Conservation (phyloP, 306 rosid genomes). For the Heteromeles arbutifolia region DNA sequence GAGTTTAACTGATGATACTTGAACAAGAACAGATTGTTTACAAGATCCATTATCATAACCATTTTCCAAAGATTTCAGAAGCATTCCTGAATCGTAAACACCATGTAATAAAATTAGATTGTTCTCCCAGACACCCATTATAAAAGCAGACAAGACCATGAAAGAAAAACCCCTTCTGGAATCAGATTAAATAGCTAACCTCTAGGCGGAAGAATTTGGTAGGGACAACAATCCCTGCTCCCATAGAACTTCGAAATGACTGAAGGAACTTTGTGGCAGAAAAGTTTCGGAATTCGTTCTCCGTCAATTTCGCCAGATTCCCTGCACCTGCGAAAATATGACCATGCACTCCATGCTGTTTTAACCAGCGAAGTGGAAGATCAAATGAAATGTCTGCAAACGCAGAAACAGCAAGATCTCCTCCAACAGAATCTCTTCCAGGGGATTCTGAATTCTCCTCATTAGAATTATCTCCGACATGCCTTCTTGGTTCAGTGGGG, state of each 20-base stretch:
- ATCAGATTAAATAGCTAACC: constrained; percentile 46
- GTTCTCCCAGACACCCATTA: background rate
- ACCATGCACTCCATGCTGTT: constrained; percentile 85
- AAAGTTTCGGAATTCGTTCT: constrained; percentile 63
- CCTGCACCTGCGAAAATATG: constrained; percentile 94
- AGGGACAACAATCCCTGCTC: constrained; percentile 87
- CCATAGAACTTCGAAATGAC: constrained; percentile 76
- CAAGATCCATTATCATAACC: background rate
- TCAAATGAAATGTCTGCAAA: constrained; percentile 93
- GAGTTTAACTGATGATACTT: background rate
- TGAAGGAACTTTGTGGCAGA: constrained; percentile 56
- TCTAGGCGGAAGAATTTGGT: constrained; percentile 82
- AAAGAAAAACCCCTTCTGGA: background rate
- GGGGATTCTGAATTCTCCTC: constrained; percentile 43
- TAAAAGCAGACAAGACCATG: background rate
- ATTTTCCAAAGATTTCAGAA: background rate
- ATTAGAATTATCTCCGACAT: constrained; percentile 33
- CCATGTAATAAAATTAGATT: background rate
- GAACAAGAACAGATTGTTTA: background rate
- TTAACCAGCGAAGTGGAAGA: constrained; percentile 76
- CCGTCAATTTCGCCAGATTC: constrained; percentile 72
- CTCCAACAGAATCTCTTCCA: constrained; percentile 72
- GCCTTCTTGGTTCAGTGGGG: constrained; percentile 74
- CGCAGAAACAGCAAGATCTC: constrained; percentile 93
- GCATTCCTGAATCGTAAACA: background rate